Evolutionary conservation across 495 filamentous ascomycete species (phyloP).

Genomic region (Penicillium nucicola): DNA sequence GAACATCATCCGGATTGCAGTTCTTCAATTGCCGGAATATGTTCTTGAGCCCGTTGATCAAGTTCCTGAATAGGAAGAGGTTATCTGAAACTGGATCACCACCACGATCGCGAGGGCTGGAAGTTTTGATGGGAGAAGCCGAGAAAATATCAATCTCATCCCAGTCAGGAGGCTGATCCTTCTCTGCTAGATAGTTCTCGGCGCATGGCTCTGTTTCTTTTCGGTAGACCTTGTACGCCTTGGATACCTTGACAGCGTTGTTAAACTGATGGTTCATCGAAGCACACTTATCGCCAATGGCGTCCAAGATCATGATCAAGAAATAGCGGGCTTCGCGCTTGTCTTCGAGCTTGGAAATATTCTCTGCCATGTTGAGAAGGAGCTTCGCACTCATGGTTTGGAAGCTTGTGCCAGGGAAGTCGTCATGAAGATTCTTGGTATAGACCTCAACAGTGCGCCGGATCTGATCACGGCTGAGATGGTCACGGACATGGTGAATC

Average conservation of each 20-base stretch:
- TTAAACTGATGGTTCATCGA: constrained; percentile 95
- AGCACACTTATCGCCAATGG: constrained; percentile 96
- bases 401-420: constrained; percentile 96
- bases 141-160: constrained; percentile 98
- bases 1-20: constrained; percentile 68
- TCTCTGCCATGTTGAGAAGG: constrained; percentile 94
- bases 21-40: constrained; percentile 92
- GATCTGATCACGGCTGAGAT: constrained; percentile 81
- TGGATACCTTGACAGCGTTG: constrained; percentile 90
- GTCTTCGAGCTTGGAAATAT: constrained; percentile 85
- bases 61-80: constrained; percentile 95
- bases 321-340: constrained; percentile 94
- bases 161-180: constrained; percentile 80
- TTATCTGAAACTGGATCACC: constrained; percentile 96
- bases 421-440: constrained; percentile 92
- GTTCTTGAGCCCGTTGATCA: constrained; percentile 96
- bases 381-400: constrained; percentile 99
- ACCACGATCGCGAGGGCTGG: constrained; percentile 85
- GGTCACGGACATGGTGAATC: constrained; percentile 93
- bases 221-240: constrained; percentile 59
- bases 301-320: constrained; percentile 94
- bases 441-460: constrained; percentile 94
- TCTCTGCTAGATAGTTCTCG: constrained; percentile 81
- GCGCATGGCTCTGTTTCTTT: constrained; percentile 57
- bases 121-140: constrained; percentile 93